Percentiles rank a stretch among this genome's conserved stretches.
phyloP scores from a whole-genome alignment of 1,284 basidiomycete genomes.

The Afroboletus lepidellus region DNA sequence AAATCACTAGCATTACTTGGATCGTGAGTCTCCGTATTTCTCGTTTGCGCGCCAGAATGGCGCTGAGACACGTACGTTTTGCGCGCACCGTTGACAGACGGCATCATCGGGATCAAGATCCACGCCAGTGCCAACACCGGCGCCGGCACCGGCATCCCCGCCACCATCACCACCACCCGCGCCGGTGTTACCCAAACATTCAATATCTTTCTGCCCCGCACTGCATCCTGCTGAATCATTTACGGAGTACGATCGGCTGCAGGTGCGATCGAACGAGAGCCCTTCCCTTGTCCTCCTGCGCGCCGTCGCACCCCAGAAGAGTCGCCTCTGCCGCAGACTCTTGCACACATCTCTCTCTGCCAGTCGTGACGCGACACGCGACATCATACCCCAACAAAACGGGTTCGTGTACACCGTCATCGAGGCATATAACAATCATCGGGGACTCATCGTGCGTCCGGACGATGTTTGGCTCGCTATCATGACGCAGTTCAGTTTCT shows the following conservation, averaged over 20 bases:
- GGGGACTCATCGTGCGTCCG: constrained; percentile 38
- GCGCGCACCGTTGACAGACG: constrained; percentile 4
- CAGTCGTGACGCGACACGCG: constrained; percentile 22
- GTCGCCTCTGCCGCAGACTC: constrained; percentile 18
- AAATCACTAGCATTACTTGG: constrained; percentile 13
- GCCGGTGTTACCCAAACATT: not conserved
- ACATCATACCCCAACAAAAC: constrained; percentile 31
- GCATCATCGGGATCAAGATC: not conserved
- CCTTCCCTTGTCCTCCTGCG: constrained; percentile 23
- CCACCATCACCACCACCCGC: not conserved
- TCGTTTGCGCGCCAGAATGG: not conserved
- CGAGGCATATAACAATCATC: constrained; percentile 40
- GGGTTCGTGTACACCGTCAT: constrained; percentile 40
- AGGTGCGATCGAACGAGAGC: constrained; percentile 20
- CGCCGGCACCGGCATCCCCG: not conserved
- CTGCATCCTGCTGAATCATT: constrained; percentile 30
- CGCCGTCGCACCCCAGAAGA: constrained; percentile 21
- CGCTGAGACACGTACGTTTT: not conserved
- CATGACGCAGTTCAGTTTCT: constrained; percentile 43
- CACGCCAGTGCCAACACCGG: not conserved
- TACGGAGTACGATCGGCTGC: constrained; percentile 29
- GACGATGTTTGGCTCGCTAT: constrained; percentile 49
- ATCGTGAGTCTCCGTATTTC: constrained; percentile 13
- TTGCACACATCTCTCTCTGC: constrained; percentile 30
- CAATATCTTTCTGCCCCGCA: constrained; percentile 27